A percentile compares a stretch with the other conserved stretches of the same genome.
These are phyloP conservation scores for Cyclotella kingstonii DNA, from an alignment of 108 stramenopile genomes.

Conservation along the genomic window DNA sequence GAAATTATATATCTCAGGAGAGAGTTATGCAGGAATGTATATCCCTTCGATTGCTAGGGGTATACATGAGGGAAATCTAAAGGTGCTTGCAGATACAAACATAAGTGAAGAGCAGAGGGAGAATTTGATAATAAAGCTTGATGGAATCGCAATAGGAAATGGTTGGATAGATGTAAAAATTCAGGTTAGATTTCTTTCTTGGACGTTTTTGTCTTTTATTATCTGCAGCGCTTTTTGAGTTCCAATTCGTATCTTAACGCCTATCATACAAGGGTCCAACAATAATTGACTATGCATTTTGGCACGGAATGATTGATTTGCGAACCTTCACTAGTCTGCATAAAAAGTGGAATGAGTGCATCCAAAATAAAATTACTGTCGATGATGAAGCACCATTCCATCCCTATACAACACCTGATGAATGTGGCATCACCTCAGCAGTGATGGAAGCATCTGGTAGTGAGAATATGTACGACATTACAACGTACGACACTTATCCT, in stretches of 20 bases:
- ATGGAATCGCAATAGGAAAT: constrained; percentile 63
- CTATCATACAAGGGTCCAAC: constrained; percentile 60
- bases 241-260: no score
- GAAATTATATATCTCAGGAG: constrained; percentile 81
- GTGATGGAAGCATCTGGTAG: constrained; percentile 59
- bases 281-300: constrained; percentile 68
- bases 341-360: constrained; percentile 53
- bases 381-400: constrained; percentile 49
- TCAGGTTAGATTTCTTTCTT: constrained; percentile 21
- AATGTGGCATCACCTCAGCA: constrained; percentile 60
- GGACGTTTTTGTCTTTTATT: neutral
- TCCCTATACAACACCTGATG: constrained; percentile 62
- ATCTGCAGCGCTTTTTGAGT: no score
- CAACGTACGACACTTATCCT: constrained; percentile 57
- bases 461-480: constrained; percentile 64
- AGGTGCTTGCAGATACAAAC: neutral
- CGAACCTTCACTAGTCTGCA: constrained; percentile 40
- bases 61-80: constrained; percentile 54
- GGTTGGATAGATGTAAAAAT: constrained; percentile 67
- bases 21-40: constrained; percentile 82
- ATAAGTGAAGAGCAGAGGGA: no score
- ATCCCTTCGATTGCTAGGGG: constrained; percentile 68
- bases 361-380: constrained; percentile 25
- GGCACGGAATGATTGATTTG: constrained; percentile 80
- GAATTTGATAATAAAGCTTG: constrained; percentile 46